Evolutionary conservation across 2,329 filamentous ascomycete species (phyloP).

Genomic region (Blastomyces gilchristii): DNA sequence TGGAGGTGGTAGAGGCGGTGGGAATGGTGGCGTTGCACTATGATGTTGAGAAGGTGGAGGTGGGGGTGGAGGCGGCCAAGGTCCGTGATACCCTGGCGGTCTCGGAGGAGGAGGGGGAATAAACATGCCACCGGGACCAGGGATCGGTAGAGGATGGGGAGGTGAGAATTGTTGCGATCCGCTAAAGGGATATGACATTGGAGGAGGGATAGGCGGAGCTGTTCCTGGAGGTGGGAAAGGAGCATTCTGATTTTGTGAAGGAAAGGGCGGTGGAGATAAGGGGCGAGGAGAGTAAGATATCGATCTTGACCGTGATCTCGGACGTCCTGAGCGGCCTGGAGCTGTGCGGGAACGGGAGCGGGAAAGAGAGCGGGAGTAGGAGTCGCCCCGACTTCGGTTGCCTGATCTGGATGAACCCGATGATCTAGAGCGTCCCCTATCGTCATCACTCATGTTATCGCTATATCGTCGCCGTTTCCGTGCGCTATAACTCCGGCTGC

Average conservation of each 20-base stretch:
- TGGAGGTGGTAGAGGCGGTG: constrained; percentile 1
- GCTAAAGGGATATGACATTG: constrained; percentile 12
- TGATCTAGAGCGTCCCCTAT: constrained; percentile 23
- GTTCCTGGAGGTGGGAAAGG: constrained; percentile 8
- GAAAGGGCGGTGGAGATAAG: constrained; percentile 17
- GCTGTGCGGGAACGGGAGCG: constrained; percentile 23
- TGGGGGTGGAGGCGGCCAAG: constrained; percentile 30
- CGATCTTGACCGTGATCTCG: constrained; percentile 23
- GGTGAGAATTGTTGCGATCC: constrained; percentile 11
- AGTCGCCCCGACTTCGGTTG: constrained; percentile 14
- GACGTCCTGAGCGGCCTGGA: constrained; percentile 18
- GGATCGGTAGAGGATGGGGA: constrained; percentile 8
- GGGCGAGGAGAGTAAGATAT: constrained; percentile 26
- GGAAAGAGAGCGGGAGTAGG: constrained; percentile 22
- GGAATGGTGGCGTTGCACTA: constrained; percentile 6
- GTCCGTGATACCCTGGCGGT: constrained; percentile 26
- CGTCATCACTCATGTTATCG: constrained; percentile 25
- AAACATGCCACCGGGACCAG: constrained; percentile 10
- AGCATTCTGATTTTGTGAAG: constrained; percentile 14
- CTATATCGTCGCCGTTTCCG: constrained; percentile 33
- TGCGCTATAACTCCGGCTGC: constrained; percentile 30
- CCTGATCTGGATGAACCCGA: constrained; percentile 24
- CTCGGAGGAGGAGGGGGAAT: constrained; percentile 24
- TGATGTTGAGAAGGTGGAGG: constrained; percentile 19
- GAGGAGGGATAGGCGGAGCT: constrained; percentile 17